Evolutionary conservation across 106 monocot species (phyloP).

Genomic region (Acorus calamus): DNA sequence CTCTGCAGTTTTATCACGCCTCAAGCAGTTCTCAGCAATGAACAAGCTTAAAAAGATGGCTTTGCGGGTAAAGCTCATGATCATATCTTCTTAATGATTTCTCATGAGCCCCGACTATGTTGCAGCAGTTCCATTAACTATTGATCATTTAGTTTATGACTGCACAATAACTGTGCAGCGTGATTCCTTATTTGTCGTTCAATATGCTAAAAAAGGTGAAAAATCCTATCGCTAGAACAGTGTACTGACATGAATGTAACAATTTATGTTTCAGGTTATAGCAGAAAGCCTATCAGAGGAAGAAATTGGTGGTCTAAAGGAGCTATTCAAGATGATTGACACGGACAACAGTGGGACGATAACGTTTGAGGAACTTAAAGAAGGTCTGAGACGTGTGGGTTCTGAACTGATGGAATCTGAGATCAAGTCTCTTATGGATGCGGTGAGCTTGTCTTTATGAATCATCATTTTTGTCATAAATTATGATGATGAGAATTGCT

Average conservation of each 20-base stretch:
- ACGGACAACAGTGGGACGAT: slow-evolving; percentile 27
- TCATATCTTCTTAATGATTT: not conserved
- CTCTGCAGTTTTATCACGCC: slow-evolving; percentile 83
- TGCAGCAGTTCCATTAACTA: not conserved
- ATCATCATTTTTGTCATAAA: not conserved
- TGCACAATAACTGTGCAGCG: not conserved
- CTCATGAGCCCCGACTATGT: not conserved
- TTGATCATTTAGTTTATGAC: not conserved
- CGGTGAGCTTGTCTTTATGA: not conserved
- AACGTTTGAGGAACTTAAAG: slow-evolving; percentile 20
- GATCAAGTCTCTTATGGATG: slow-evolving; percentile 21
- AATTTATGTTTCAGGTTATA: slow-evolving; percentile 14
- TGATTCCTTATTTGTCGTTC: not conserved
- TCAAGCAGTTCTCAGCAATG: slow-evolving; percentile 96
- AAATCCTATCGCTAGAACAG: too few species aligned
- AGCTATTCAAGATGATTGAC: slow-evolving; percentile 26
- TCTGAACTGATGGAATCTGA: slow-evolving; percentile 24
- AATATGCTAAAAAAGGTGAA: not conserved
- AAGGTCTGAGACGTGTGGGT: slow-evolving; percentile 20
- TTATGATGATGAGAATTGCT: too few species aligned
- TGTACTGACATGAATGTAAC: not conserved
- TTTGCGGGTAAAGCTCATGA: slow-evolving; percentile 64
- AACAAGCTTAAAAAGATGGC: slow-evolving; percentile 98
- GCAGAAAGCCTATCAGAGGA: slow-evolving; percentile 27
- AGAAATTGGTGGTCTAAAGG: slow-evolving; percentile 24